Conservation (phyloP, 768 basidiomycete species). For the Porpolomopsis calyptriformis region DNA sequence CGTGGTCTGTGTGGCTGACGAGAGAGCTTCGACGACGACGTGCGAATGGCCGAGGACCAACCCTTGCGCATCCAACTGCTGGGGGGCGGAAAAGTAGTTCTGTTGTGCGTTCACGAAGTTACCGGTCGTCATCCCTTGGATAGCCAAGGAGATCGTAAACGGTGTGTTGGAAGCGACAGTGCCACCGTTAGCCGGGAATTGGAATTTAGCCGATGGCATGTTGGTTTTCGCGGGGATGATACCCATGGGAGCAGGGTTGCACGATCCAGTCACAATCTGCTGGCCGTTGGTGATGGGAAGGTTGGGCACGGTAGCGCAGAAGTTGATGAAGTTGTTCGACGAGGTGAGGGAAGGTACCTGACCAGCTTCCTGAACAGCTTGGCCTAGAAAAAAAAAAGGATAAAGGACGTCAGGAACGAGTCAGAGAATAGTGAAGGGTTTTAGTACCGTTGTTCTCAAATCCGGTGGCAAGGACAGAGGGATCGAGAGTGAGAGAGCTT, state of each 20-base stretch:
- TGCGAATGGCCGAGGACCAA: conserved; percentile 53
- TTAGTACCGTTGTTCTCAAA: conserved; percentile 48
- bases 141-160: conserved; percentile 43
- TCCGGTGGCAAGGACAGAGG: conserved; percentile 42
- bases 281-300: conserved; percentile 46
- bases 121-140: conserved; percentile 38
- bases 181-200: conserved; percentile 33
- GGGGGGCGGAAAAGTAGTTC: conserved; percentile 45
- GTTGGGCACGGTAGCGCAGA: conserved; percentile 28
- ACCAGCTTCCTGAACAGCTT: conserved; percentile 30
- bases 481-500: conserved; percentile 31
- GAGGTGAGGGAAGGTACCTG: conserved; percentile 50
- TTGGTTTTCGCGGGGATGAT: conserved; percentile 37
- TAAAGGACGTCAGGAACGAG: too few species aligned
- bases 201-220: conserved; percentile 48
- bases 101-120: conserved; percentile 37
- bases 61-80: conserved; percentile 40
- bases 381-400: too few species aligned
- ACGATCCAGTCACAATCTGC: conserved; percentile 31
- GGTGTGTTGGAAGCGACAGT: conserved; percentile 32
- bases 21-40: conserved; percentile 46
- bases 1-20: conserved; percentile 35
- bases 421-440: too few species aligned
- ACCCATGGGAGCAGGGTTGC: conserved; percentile 50
- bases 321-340: conserved; percentile 70